These are phyloP conservation scores for Claviceps sp. DNA, from an alignment of 2,329 filamentous ascomycete species.

Conservation along the genomic window DNA sequence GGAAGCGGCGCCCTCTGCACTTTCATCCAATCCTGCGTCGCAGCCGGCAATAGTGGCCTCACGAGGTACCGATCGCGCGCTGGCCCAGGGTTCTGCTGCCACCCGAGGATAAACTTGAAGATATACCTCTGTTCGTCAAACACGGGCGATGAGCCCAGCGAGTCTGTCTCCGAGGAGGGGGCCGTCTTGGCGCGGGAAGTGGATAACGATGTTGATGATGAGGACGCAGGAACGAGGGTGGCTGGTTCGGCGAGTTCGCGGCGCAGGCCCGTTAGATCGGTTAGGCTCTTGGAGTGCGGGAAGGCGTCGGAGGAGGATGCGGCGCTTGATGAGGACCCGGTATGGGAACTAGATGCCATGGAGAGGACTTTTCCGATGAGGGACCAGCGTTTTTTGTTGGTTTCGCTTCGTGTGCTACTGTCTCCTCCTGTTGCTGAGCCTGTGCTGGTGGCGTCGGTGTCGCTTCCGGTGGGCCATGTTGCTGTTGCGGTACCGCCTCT, in stretches of 20 bases:
- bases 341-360: conserved; percentile 14
- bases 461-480: no score
- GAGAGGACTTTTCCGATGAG: conserved; percentile 50
- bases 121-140: conserved; percentile 45
- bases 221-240: conserved; percentile 2
- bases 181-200: conserved; percentile 16
- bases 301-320: background rate
- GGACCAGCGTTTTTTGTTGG: conserved; percentile 47
- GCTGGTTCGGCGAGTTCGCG: conserved; percentile 1
- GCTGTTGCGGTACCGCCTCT: conserved; percentile 5
- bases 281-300: background rate
- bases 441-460: no score
- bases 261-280: background rate
- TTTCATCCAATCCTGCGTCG: conserved; percentile 52
- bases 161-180: conserved; percentile 37
- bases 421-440: no score
- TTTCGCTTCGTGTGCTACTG: no score
- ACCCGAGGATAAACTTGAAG: conserved; percentile 65
- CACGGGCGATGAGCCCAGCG: conserved; percentile 40
- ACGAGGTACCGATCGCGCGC: conserved; percentile 49
- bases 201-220: no score
- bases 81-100: conserved; percentile 41
- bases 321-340: background rate
- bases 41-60: conserved; percentile 54
- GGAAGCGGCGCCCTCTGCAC: conserved; percentile 12